Conservation (phyloP, 2,329 filamentous ascomycete genomes). For the Colletotrichum simmondsii region DNA sequence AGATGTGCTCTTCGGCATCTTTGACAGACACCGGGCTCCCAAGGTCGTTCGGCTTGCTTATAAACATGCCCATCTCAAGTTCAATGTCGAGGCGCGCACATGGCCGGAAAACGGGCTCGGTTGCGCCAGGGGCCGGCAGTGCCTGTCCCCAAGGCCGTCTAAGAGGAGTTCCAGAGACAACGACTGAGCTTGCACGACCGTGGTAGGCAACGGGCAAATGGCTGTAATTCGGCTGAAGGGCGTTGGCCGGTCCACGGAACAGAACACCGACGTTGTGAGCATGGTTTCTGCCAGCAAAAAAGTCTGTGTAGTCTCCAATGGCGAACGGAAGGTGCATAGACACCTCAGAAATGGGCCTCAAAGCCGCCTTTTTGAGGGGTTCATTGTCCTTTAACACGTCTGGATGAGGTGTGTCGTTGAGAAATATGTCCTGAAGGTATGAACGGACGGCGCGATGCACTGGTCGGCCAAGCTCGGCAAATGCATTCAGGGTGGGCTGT, state of each 20-base stretch:
- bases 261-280: conserved; percentile 72
- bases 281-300: conserved; percentile 80
- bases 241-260: conserved; percentile 76
- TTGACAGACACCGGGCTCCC: conserved; percentile 73
- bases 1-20: conserved; percentile 76
- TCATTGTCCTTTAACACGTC: conserved; percentile 23
- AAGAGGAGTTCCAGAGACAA: conserved; percentile 76
- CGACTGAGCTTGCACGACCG: conserved; percentile 75
- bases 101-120: conserved; percentile 67
- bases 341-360: conserved; percentile 49
- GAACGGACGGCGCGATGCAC: conserved; percentile 74
- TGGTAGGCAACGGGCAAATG: conserved; percentile 81
- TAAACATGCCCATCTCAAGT: conserved; percentile 80
- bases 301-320: conserved; percentile 82
- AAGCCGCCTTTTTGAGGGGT: not conserved
- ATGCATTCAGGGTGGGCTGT: conserved; percentile 73
- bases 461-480: conserved; percentile 74
- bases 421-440: conserved; percentile 68
- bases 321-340: conserved; percentile 74
- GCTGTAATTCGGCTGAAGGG: conserved; percentile 78
- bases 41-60: conserved; percentile 73
- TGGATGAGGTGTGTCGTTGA: conserved; percentile 57
- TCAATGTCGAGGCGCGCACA: conserved; percentile 77
- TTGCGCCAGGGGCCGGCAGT: conserved; percentile 49
- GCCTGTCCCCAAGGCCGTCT: conserved; percentile 73